These are phyloP conservation scores for Trichophyton equinum DNA, from an alignment of 2,329 filamentous ascomycete genomes.

Conservation along the genomic window DNA sequence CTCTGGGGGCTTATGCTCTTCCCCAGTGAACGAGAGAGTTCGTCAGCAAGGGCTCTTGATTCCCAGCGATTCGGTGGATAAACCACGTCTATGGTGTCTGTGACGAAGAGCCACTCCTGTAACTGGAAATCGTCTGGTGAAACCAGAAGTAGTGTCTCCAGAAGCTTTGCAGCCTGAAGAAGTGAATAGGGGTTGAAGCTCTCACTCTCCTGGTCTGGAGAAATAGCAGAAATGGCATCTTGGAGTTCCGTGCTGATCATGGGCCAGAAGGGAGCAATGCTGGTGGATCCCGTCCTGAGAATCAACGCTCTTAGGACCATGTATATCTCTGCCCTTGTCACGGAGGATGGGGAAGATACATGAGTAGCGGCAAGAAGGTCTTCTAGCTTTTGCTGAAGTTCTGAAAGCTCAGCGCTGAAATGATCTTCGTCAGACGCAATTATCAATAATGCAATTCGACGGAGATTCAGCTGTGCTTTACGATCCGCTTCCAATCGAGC, in stretches of 20 bases:
- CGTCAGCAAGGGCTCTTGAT: constrained; percentile 67
- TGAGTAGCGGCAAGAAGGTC: constrained; percentile 74
- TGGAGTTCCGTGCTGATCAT: constrained; percentile 78
- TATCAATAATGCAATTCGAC: constrained; percentile 66
- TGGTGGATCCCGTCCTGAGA: constrained; percentile 64
- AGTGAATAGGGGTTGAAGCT: constrained; percentile 65
- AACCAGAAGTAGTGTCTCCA: constrained; percentile 75
- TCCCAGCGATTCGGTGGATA: constrained; percentile 62
- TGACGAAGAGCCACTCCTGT: constrained; percentile 96
- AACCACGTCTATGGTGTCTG: constrained; percentile 90
- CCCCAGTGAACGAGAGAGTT: constrained; percentile 65
- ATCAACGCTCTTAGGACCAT: constrained; percentile 73
- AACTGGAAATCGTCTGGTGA: constrained; percentile 94
- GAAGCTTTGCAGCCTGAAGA: constrained; percentile 83
- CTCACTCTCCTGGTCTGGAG: constrained; percentile 57
- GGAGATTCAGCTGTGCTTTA: constrained; percentile 78
- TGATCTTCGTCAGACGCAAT: constrained; percentile 65
- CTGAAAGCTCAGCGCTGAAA: constrained; percentile 62
- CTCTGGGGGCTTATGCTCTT: constrained; percentile 22
- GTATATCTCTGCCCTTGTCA: constrained; percentile 77
- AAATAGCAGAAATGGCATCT: constrained; percentile 61
- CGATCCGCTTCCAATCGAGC: constrained; percentile 90
- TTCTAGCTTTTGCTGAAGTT: constrained; percentile 68
- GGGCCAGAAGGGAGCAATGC: constrained; percentile 80
- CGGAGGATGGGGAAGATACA: constrained; percentile 82